phyloP scores from a whole-genome alignment of 1,139 yeast genomes.

The Taphrina pruni region DNA sequence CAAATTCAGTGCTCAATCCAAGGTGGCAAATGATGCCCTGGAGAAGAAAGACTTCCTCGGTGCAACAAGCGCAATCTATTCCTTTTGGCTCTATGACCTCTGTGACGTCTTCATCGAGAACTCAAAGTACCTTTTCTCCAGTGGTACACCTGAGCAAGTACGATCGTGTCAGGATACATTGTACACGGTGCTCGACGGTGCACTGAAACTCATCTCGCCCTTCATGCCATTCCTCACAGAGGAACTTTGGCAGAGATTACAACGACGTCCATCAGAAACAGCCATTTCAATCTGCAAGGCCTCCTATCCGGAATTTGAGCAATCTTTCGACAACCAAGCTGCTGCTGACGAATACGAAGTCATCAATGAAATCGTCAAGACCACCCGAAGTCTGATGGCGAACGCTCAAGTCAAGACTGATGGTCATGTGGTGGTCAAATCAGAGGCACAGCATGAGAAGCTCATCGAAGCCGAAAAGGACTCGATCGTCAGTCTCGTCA shows the following conservation, averaged over 20 bases:
- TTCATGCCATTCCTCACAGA: conserved; percentile 97
- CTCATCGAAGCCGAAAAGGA: conserved; percentile 74
- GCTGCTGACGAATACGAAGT: conserved; percentile 79
- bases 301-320: conserved; percentile 62
- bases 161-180: conserved; percentile 91
- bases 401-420: conserved; percentile 88
- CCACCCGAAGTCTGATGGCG: conserved; percentile 87
- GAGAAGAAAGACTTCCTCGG: conserved; percentile 89
- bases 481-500: conserved; percentile 85
- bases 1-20: conserved; percentile 74
- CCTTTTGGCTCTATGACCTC: conserved; percentile 90
- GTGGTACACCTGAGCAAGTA: conserved; percentile 80
- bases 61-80: conserved; percentile 84
- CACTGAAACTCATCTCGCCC: conserved; percentile 91
- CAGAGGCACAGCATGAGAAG: conserved; percentile 57
- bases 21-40: conserved; percentile 66
- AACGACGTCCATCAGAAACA: conserved; percentile 76
- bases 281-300: conserved; percentile 80
- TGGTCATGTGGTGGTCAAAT: conserved; percentile 81
- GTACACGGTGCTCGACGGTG: conserved; percentile 90
- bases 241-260: conserved; percentile 98
- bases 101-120: conserved; percentile 98
- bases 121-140: conserved; percentile 88
- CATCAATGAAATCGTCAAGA: conserved; percentile 83
- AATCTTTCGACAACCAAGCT: conserved; percentile 58